phyloP scores from a whole-genome alignment of 2,329 filamentous ascomycete species.

The Stachybotrys elegans region DNA sequence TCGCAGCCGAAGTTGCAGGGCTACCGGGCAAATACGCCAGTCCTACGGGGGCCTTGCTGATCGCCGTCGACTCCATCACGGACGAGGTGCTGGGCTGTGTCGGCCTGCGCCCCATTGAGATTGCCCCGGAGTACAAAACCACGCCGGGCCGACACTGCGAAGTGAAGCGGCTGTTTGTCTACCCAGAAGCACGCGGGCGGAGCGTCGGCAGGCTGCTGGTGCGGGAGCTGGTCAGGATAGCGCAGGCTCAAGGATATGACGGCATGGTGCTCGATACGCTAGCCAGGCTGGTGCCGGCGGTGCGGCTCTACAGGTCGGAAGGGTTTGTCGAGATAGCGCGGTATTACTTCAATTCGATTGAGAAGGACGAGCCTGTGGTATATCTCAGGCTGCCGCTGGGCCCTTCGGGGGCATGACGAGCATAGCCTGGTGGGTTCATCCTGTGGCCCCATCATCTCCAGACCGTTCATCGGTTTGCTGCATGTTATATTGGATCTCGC shows the following conservation, averaged over 20 bases:
- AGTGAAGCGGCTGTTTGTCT: conserved; percentile 21
- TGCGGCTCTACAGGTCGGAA: conserved; percentile 17
- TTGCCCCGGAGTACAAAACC: conserved; percentile 9
- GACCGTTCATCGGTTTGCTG: no score
- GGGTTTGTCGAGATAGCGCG: conserved; percentile 14
- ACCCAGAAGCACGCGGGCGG: conserved; percentile 18
- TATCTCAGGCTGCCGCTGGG: no score
- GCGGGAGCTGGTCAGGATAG: conserved; percentile 10
- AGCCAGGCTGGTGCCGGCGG: conserved; percentile 16
- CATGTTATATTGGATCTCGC: no score
- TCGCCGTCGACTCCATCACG: conserved; percentile 15
- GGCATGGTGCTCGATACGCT: conserved; percentile 20
- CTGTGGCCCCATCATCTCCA: no score
- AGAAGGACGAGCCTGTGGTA: no score
- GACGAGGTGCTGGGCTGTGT: conserved; percentile 17
- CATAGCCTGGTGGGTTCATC: no score
- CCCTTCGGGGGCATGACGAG: no score
- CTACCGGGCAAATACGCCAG: conserved; percentile 21
- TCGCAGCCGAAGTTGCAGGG: conserved; percentile 13
- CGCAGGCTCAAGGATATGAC: conserved; percentile 12
- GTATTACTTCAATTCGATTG: conserved; percentile 16
- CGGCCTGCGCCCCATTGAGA: conserved; percentile 15
- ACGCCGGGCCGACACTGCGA: conserved; percentile 14
- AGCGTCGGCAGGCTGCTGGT: conserved; percentile 15
- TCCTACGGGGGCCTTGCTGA: conserved; percentile 16